Evolutionary conservation across 2,329 filamentous ascomycete species (phyloP).

Genomic region (Mycogone perniciosa): DNA sequence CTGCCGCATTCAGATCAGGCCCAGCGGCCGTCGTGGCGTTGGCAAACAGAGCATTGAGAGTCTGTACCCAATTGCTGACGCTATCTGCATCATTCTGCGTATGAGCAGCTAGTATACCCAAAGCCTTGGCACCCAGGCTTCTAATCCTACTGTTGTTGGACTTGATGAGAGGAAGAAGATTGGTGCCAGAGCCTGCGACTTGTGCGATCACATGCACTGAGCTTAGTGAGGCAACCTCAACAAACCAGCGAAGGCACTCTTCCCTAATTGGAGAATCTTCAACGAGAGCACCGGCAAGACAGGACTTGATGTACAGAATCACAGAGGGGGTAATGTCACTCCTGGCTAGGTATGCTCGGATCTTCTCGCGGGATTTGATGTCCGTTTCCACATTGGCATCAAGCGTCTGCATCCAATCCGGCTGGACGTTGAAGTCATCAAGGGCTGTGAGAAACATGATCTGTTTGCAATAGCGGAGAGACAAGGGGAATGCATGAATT

Average conservation of each 20-base stretch:
- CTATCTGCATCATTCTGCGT: conserved; percentile 34
- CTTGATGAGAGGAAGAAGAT: conserved; percentile 54
- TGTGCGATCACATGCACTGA: conserved; percentile 45
- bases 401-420: conserved; percentile 79
- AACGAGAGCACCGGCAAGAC: conserved; percentile 50
- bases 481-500: conserved; percentile 56
- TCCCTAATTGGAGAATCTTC: conserved; percentile 37
- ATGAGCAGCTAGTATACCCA: conserved; percentile 73
- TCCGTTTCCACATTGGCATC: conserved; percentile 68
- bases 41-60: conserved; percentile 39
- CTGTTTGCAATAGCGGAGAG: conserved; percentile 59
- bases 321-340: conserved; percentile 32
- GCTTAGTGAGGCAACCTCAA: conserved; percentile 45
- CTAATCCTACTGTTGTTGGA: conserved; percentile 69
- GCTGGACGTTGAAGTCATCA: conserved; percentile 53
- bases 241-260: conserved; percentile 46
- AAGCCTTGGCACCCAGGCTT: conserved; percentile 58
- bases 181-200: conserved; percentile 42
- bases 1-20: conserved; percentile 37
- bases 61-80: conserved; percentile 21
- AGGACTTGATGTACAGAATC: conserved; percentile 42
- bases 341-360: conserved; percentile 47
- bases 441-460: conserved; percentile 47
- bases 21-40: conserved; percentile 37
- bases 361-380: conserved; percentile 52